Percentiles rank a stretch among this genome's conserved stretches.
These are phyloP conservation scores for Monilinia laxa DNA, from an alignment of 2,329 filamentous ascomycete species.

Conservation along the genomic window DNA sequence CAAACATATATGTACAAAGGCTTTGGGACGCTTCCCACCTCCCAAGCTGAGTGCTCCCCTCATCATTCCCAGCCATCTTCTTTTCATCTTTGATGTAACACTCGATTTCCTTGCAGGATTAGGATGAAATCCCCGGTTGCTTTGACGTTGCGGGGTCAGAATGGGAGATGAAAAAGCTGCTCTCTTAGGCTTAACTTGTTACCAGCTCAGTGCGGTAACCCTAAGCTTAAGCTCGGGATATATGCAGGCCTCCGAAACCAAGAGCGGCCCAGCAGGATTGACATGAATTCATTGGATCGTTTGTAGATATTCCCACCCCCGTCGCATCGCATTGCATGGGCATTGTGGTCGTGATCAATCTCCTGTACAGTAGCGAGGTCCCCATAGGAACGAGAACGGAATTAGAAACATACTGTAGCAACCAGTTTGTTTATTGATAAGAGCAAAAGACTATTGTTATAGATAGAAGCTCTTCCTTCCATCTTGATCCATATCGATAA, in stretches of 20 bases:
- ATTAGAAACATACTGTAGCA: slow-evolving; percentile 5
- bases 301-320: neutral
- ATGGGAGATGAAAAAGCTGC: neutral
- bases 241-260: slow-evolving; percentile 13
- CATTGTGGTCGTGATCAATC: slow-evolving; percentile 1
- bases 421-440: slow-evolving; percentile 12
- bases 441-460: too few species aligned
- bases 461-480: neutral
- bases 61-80: slow-evolving; percentile 19
- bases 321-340: neutral
- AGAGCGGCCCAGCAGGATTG: neutral
- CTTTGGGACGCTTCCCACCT: neutral
- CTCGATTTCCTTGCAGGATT: neutral
- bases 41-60: slow-evolving; percentile 6
- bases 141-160: slow-evolving; percentile 2
- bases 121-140: slow-evolving; percentile 9
- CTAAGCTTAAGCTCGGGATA: neutral
- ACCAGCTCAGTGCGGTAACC: neutral
- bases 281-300: neutral
- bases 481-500: neutral
- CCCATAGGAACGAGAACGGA: neutral
- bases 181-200: neutral
- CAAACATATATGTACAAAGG: neutral
- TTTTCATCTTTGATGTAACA: neutral
- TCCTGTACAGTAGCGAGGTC: neutral